A percentile compares a stretch with the other conserved stretches of the same genome.
Conservation (phyloP, 2,329 filamentous ascomycete genomes). For the Elsinoe fawcettii region DNA sequence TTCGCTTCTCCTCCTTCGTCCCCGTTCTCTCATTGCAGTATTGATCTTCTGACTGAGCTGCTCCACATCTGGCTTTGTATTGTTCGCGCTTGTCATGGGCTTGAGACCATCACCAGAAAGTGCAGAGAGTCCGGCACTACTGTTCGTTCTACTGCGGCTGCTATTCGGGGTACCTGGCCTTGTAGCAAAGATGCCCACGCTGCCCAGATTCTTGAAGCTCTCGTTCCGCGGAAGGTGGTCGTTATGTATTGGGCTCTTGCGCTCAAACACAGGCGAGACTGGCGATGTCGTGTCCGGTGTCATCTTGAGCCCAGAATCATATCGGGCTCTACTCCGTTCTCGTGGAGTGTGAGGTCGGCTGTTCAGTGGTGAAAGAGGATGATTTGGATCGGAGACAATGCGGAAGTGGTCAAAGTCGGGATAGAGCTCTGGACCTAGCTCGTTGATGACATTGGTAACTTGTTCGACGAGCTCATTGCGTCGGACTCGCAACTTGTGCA, state of each 20-base stretch:
- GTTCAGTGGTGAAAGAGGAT: constrained; percentile 24
- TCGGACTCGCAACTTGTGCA: constrained; percentile 66
- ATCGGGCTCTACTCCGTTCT: constrained; percentile 19
- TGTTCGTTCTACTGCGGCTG: constrained; percentile 59
- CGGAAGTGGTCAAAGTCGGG: constrained; percentile 83
- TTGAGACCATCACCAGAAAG: constrained; percentile 54
- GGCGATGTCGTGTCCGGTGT: constrained; percentile 12
- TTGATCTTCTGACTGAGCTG: constrained; percentile 78
- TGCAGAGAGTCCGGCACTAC: constrained; percentile 3
- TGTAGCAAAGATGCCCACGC: constrained; percentile 83
- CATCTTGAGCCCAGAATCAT: constrained; percentile 19
- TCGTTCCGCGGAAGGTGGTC: constrained; percentile 74
- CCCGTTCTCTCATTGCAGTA: constrained; percentile 74
- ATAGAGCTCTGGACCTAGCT: constrained; percentile 89
- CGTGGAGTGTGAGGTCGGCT: constrained; percentile 25
- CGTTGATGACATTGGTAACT: constrained; percentile 90
- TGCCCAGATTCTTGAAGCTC: constrained; percentile 83
- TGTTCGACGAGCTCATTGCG: constrained; percentile 68
- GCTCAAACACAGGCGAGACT: constrained; percentile 4
- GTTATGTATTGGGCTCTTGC: constrained; percentile 27
- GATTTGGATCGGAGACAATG: constrained; percentile 52
- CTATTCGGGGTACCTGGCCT: constrained; percentile 73
- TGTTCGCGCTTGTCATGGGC: constrained; percentile 55
- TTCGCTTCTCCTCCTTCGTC: constrained; percentile 50
- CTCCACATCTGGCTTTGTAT: constrained; percentile 65